Base-by-base conservation (phyloP, 2,329 filamentous ascomycete species). In the Claviceps sp. region DNA sequence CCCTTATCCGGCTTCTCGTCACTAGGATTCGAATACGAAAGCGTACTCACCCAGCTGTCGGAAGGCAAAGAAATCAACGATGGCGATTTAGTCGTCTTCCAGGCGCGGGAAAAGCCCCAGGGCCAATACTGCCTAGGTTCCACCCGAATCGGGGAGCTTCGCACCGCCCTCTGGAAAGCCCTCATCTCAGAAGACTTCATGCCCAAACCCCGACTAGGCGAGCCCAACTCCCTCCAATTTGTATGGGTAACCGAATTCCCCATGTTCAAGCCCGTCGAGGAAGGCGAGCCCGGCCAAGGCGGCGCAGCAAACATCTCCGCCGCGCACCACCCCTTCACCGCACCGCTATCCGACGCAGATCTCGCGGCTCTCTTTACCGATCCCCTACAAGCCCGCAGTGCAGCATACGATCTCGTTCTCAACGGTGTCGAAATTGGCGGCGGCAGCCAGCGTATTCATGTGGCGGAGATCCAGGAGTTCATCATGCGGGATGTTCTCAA, bases 281-380 rank as follows among this genome's bases (percentile, higher is more conserved):
- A 69, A 8, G 70, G 76, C 49, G 72, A 77, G 13, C 86, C 87
- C 0, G 89, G 89, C 2, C 90, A 97, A 69, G 89, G 87, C 50
- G 89, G 89, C 18, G 67, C 74, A 1, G 81, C 89, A 0, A 89
- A 90, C 4, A 82, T 97, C 60, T 81, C 84, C 9, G 84, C 91
- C 1, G 95, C 90, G 0, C 93, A 98, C 63, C 93, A 98, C 65
- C 93, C 93, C 0, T 98, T 98, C 68, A 98, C 93, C 0, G 87
- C 93, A 0, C 93, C 93, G 0, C 80, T 87, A 38, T 80, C 80
- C 0, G 67, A 76, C 0, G 70, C 72, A 4, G 90, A 97, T 63
- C 77, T 95, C 16, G 83, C 89, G 41, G 68, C 88, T 0, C 78
- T 97, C 1, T 73, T 82, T 40, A 82, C 75, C 0, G 75, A 89